Conservation (phyloP, 2,329 filamentous ascomycete genomes). For the Neofusicoccum umdonicola region DNA sequence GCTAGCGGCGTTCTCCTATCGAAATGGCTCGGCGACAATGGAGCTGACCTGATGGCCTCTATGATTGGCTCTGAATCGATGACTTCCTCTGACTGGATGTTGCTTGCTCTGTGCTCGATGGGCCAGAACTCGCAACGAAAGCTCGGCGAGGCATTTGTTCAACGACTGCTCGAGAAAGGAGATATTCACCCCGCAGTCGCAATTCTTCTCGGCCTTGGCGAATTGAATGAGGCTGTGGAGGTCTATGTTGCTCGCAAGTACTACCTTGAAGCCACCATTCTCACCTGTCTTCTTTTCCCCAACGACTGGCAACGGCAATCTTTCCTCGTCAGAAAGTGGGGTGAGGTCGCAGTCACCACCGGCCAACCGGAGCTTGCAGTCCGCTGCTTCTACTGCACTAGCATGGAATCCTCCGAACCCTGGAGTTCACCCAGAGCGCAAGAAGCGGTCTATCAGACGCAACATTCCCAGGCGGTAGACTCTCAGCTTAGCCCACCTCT, state of each 20-base stretch:
- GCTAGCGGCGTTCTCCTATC: slow-evolving; percentile 77
- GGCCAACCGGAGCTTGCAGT: slow-evolving; percentile 89
- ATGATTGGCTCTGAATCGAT: slow-evolving; percentile 77
- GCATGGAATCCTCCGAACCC: slow-evolving; percentile 76
- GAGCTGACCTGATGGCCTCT: slow-evolving; percentile 75
- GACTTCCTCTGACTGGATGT: slow-evolving; percentile 95
- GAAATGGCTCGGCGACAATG: slow-evolving; percentile 88
- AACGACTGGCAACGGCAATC: slow-evolving; percentile 88
- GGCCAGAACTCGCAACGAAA: slow-evolving; percentile 77
- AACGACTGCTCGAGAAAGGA: slow-evolving; percentile 81
- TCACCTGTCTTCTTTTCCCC: slow-evolving; percentile 80
- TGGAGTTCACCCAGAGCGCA: slow-evolving; percentile 84
- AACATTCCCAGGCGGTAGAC: slow-evolving; percentile 48
- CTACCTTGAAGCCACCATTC: slow-evolving; percentile 88
- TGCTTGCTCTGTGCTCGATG: slow-evolving; percentile 86
- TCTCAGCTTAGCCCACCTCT: slow-evolving; percentile 65
- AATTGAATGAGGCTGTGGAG: slow-evolving; percentile 91
- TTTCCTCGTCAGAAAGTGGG: slow-evolving; percentile 89
- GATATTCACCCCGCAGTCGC: slow-evolving; percentile 91
- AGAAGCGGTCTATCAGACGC: slow-evolving; percentile 57
- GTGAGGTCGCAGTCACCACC: slow-evolving; percentile 83
- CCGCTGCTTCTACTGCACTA: slow-evolving; percentile 88
- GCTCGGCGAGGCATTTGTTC: slow-evolving; percentile 84
- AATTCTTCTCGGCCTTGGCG: slow-evolving; percentile 87
- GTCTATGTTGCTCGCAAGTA: slow-evolving; percentile 89